Conservation (phyloP, 75 land plant species). For the Picea glauca region DNA sequence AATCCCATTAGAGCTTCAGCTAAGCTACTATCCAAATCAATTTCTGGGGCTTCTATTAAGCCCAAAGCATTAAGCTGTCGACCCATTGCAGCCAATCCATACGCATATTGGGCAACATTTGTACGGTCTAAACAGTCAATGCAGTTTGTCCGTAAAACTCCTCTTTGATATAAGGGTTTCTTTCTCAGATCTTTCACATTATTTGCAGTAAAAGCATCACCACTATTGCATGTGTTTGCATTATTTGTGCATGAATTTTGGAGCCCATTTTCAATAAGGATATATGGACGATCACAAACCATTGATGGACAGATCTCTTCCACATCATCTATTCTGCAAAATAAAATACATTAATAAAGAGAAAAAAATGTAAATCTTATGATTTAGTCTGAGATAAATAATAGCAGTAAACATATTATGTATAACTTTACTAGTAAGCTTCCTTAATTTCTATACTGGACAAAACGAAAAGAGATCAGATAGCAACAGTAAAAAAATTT, state of each 20-base stretch:
- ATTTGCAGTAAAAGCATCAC: too few species aligned
- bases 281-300: background rate
- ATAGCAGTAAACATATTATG: background rate
- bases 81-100: conserved; percentile 73
- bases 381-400: background rate
- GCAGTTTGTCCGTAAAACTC: conserved; percentile 79
- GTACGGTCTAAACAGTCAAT: conserved; percentile 87
- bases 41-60: conserved; percentile 26
- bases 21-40: conserved; percentile 48
- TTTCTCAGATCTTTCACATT: conserved; percentile 1
- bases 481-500: background rate
- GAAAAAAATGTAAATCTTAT: background rate
- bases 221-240: too few species aligned
- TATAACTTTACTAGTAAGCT: background rate
- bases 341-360: background rate
- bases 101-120: conserved; percentile 61
- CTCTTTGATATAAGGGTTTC: conserved; percentile 36
- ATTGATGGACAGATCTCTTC: background rate
- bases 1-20: conserved; percentile 62
- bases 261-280: too few species aligned
- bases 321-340: background rate
- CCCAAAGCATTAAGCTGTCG: conserved; percentile 68
- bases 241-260: too few species aligned
- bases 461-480: background rate
- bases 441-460: background rate